Conservation (phyloP, 192 early-diverging fungal species). For the Allomyces javanicus region DNA sequence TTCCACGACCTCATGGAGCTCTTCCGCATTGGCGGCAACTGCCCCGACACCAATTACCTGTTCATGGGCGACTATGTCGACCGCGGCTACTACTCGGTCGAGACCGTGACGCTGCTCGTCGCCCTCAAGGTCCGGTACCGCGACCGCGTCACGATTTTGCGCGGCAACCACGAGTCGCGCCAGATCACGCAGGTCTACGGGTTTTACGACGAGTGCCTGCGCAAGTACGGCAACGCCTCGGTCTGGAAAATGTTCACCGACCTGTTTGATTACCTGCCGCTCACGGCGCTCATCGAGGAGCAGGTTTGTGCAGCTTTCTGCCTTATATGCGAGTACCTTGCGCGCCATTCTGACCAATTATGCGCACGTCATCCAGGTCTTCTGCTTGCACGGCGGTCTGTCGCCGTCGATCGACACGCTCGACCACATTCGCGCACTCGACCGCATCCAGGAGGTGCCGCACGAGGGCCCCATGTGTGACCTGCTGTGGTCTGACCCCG, state of each 20-base stretch:
- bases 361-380: slow-evolving; percentile 31
- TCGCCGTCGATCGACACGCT: slow-evolving; percentile 83
- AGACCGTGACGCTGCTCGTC: slow-evolving; percentile 87
- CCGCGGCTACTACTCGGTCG: slow-evolving; percentile 94
- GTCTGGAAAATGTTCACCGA: slow-evolving; percentile 98
- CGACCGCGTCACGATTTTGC: slow-evolving; percentile 81
- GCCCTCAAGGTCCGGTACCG: slow-evolving; percentile 85
- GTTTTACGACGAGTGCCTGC: slow-evolving; percentile 96
- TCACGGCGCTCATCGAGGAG: slow-evolving; percentile 92
- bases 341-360: neutral
- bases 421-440: slow-evolving; percentile 87
- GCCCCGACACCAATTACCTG: slow-evolving; percentile 92
- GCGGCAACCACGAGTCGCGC: slow-evolving; percentile 96
- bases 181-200: slow-evolving; percentile 99
- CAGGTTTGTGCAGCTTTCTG: slow-evolving; percentile 19
- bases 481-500: slow-evolving; percentile 67
- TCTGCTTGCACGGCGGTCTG: slow-evolving; percentile 98
- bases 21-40: slow-evolving; percentile 88
- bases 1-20: slow-evolving; percentile 95
- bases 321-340: neutral
- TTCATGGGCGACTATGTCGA: slow-evolving; percentile 99
- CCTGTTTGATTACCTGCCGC: slow-evolving; percentile 88
- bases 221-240: slow-evolving; percentile 94
- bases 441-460: slow-evolving; percentile 82
- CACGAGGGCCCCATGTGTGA: slow-evolving; percentile 78